Percentiles rank a stretch among this genome's conserved stretches.
These are phyloP conservation scores for Spirogloea muscicola DNA, from an alignment of 139 green algal species.

Conservation along the genomic window DNA sequence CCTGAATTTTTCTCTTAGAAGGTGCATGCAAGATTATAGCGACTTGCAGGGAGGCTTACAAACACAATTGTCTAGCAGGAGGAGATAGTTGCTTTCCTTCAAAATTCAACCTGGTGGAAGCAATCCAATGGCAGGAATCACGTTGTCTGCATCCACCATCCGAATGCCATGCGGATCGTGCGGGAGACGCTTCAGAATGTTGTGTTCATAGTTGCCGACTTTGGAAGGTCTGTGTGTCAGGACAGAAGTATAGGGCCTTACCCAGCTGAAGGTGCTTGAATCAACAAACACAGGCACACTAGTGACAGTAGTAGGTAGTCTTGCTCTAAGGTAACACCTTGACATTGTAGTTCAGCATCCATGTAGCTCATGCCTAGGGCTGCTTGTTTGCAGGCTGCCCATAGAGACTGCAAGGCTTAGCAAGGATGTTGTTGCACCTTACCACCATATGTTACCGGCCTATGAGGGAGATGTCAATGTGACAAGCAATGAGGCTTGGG, in stretches of 20 bases:
- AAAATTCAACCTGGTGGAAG: constrained; percentile 18
- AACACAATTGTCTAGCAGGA: neutral
- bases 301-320: constrained; percentile 5
- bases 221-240: constrained; percentile 5
- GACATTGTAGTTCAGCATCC: neutral
- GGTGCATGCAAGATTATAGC: too few species aligned
- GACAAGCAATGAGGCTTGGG: neutral
- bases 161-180: constrained; percentile 13
- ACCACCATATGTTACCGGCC: constrained; percentile 18
- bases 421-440: constrained; percentile 30
- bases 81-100: constrained; percentile 10
- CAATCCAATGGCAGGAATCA: constrained; percentile 22
- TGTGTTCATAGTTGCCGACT: constrained; percentile 30
- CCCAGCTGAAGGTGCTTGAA: neutral
- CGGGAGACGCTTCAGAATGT: neutral
- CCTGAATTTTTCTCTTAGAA: too few species aligned
- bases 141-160: constrained; percentile 15
- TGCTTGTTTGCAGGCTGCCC: neutral
- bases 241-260: neutral
- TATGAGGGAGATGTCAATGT: neutral
- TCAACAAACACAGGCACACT: neutral
- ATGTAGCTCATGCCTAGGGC: neutral
- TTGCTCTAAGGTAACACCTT: neutral
- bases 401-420: neutral
- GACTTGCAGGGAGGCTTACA: neutral